Evolutionary conservation across 495 filamentous ascomycete species (phyloP).

Genomic region (Lasiosphaeria ovina): DNA sequence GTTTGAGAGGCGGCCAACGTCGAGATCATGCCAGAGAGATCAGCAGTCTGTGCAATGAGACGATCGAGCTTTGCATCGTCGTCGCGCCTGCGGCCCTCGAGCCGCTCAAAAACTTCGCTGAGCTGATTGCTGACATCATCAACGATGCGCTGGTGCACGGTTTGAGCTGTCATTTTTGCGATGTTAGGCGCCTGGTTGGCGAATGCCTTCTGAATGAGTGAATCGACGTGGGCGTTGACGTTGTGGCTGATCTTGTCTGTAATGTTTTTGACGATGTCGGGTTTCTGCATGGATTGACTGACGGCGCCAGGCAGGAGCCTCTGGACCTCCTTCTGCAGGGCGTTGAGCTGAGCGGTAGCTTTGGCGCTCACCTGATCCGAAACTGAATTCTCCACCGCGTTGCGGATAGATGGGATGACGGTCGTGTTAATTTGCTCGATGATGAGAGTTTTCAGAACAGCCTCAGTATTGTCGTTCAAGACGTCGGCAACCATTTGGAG

Average conservation of each 20-base stretch:
- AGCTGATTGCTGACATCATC: conserved; percentile 35
- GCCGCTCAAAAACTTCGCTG: conserved; percentile 41
- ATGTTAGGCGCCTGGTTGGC: conserved; percentile 65
- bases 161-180: conserved; percentile 50
- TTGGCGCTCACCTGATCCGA: conserved; percentile 43
- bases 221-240: conserved; percentile 64
- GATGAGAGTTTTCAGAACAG: conserved; percentile 70
- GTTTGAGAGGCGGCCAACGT: conserved; percentile 63
- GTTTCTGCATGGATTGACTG: conserved; percentile 61
- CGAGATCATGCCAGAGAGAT: conserved; percentile 69
- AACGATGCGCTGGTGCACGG: conserved; percentile 54
- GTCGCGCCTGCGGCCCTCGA: conserved; percentile 65
- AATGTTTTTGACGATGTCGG: conserved; percentile 65
- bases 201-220: conserved; percentile 60
- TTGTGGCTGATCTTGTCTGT: conserved; percentile 67
- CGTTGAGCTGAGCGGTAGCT: conserved; percentile 47
- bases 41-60: conserved; percentile 67
- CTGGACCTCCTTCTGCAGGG: conserved; percentile 62
- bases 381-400: conserved; percentile 44
- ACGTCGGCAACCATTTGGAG: conserved; percentile 84
- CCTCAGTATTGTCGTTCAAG: conserved; percentile 85
- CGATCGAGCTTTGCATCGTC: conserved; percentile 82
- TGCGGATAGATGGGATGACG: conserved; percentile 57
- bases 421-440: conserved; percentile 60
- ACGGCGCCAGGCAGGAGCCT: conserved; percentile 43